Evolutionary conservation across 2,329 filamentous ascomycete genomes (phyloP).

Genomic region (Diplocarpon rosae): DNA sequence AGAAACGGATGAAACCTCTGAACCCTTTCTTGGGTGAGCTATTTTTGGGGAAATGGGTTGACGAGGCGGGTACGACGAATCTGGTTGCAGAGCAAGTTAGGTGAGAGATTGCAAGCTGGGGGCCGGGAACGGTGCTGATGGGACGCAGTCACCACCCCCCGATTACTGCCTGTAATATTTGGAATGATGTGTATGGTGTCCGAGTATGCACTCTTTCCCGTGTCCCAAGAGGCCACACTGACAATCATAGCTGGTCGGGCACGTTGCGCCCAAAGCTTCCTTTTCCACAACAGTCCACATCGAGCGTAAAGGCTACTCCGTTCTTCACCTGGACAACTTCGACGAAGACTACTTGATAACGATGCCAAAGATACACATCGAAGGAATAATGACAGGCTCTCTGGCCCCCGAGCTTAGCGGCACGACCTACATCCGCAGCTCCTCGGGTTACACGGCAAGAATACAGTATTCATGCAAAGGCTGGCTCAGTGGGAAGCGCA

Average conservation of each 20-base stretch:
- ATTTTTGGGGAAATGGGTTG: slow-evolving; percentile 83
- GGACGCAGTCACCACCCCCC: slow-evolving; percentile 69
- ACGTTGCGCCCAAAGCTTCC: slow-evolving; percentile 90
- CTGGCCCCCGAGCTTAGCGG: slow-evolving; percentile 87
- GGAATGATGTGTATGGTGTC: slow-evolving; percentile 74
- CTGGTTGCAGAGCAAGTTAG: slow-evolving; percentile 87
- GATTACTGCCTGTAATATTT: slow-evolving; percentile 85
- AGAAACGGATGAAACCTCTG: slow-evolving; percentile 89
- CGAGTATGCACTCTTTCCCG: slow-evolving; percentile 12
- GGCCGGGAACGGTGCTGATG: not conserved
- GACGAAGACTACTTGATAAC: slow-evolving; percentile 70
- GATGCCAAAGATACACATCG: slow-evolving; percentile 81
- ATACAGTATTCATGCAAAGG: slow-evolving; percentile 89
- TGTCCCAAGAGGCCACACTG: not conserved
- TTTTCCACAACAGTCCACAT: slow-evolving; percentile 90
- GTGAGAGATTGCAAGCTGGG: not conserved
- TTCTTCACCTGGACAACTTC: slow-evolving; percentile 58
- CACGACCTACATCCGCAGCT: slow-evolving; percentile 72
- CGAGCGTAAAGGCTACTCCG: slow-evolving; percentile 83
- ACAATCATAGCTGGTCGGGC: slow-evolving; percentile 51
- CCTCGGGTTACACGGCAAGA: slow-evolving; percentile 74
- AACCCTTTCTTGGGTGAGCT: slow-evolving; percentile 94
- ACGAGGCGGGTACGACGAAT: slow-evolving; percentile 68
- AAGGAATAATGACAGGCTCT: slow-evolving; percentile 73
- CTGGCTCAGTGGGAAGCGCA: slow-evolving; percentile 92